Conservation (phyloP, 2,329 filamentous ascomycete genomes). For the Fusarium sp. region DNA sequence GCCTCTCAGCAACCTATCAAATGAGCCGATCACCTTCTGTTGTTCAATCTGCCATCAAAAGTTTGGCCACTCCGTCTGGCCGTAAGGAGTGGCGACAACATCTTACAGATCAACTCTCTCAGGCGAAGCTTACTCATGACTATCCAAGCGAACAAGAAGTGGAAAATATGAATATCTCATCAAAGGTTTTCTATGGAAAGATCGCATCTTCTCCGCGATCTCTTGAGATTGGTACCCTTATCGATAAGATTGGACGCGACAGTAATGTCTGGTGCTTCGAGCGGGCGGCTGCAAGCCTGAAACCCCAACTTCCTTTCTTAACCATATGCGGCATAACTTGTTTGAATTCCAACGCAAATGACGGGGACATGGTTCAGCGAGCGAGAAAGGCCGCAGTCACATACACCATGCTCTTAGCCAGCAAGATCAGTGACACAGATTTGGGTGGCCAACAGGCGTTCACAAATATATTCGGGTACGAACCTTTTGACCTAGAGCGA, state of each 20-base stretch:
- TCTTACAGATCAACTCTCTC: not conserved
- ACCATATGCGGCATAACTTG: not conserved
- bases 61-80: accelerated
- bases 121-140: too few species aligned
- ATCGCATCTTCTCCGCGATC: not conserved
- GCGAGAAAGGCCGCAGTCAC: not conserved
- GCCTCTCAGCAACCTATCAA: not conserved
- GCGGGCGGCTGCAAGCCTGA: not conserved
- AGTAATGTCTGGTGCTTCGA: slow-evolving; percentile 7
- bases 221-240: accelerated
- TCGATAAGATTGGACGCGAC: accelerated
- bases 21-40: accelerated
- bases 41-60: accelerated
- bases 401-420: not conserved
- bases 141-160: not conserved
- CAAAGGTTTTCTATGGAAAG: not conserved
- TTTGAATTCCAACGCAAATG: accelerated
- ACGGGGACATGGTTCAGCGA: accelerated
- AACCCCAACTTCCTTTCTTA: not conserved
- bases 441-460: not conserved
- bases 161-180: accelerated
- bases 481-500: not conserved
- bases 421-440: accelerated
- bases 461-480: not conserved
- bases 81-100: not conserved